Evolutionary conservation across 768 basidiomycete genomes (phyloP), one percentile per base, ranked within the genome.

Genomic region (Hericium rajendrae): DNA sequence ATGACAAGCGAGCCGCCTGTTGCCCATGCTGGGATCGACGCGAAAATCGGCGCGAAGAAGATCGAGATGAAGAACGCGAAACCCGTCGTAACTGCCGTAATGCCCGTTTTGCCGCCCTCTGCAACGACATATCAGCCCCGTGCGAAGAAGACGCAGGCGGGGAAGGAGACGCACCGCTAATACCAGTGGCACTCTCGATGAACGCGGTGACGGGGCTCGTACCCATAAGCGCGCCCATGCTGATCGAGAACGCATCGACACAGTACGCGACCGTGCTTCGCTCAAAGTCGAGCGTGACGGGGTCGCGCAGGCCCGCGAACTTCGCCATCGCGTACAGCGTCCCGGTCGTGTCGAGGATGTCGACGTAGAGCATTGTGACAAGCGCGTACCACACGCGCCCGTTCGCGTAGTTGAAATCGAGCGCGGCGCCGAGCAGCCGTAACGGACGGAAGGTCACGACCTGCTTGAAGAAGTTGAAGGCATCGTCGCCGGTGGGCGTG

Each of bases 281-380:
- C 71, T 94, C 91, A 63, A 94, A 94, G 68, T 94, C 91, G 56
- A 91, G 74, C 24, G 90, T 91, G 13, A 88, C 80, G 1, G 85
- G 85, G 66, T 92, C 85, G 50, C 88, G 88, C 2, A 94, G 78
- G n/a, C 88, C 88, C 6, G 91, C 89, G 60, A 92, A 92, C 68
- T 88, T 91, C 54, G 89, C 88, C 91, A 94, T 92, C 40, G 91
- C 86, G 68, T 92, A 91, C 4, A 94, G 74, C 9, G 91, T 92
- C 66, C 91, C 86, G 55, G 74, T 77, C 28, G 73, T 76, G 57
- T 76, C 72, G 64, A 89, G 78, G 60, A 91, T 88, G 70, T 90
- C 88, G 63, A 93, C 91, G 67, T 92, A 93, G 55, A 94, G 80
- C 81, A 94, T 91, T 0, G 91, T 93, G 67, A 91, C 73, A 26